Base-by-base conservation (phyloP, 495 filamentous ascomycete species). In the Gamarada debralockiae region DNA sequence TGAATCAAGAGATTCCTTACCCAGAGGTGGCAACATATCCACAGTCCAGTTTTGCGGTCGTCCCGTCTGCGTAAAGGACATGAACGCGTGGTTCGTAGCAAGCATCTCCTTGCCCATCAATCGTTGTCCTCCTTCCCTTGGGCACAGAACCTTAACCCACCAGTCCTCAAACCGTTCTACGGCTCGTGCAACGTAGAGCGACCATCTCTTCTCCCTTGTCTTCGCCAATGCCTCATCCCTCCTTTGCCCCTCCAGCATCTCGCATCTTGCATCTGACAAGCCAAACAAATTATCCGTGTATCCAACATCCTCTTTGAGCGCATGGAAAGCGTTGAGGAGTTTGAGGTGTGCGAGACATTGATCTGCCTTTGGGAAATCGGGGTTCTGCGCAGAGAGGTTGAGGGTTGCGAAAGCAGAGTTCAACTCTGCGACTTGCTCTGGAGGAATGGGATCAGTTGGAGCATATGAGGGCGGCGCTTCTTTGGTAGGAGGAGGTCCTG, bases 171-270 rank as follows among this genome's bases (percentile, higher is more conserved):
- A 96, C 18, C 90, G 74, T 13, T 86, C 81, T 0, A 82, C 86
- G 14, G 90, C 90, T 42, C 83, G 76, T 14, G 84, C 77, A 17
- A 90, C 74, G 61, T 86, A 93, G 24, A 92, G 63, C 3, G 79
- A 79, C 90, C 90, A 95, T 63, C 88, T 73, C 70, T 92, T 91
- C 69, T 95, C 87, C 27, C 81, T 71, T 27, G 91, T 74, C 27
- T 69, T 67, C 33, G 77, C 77, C 9, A 80, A 60, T 9, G 60
- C 54, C 20, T 61, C 55, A 34, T 68, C 60, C 29, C 57, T 58
- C 2, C 53, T 50, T 1, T 15, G 17, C 14, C 24, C 44, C 2
- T 60, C 47, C 23, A 57, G 51, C 22, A 65, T 52, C 53, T 66
- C 25, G 37, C 69, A 71, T 18, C 60, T 69, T 1, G 70, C 60